Base-by-base conservation (phyloP, 768 basidiomycete genomes). In the Kwoniella sp. region DNA sequence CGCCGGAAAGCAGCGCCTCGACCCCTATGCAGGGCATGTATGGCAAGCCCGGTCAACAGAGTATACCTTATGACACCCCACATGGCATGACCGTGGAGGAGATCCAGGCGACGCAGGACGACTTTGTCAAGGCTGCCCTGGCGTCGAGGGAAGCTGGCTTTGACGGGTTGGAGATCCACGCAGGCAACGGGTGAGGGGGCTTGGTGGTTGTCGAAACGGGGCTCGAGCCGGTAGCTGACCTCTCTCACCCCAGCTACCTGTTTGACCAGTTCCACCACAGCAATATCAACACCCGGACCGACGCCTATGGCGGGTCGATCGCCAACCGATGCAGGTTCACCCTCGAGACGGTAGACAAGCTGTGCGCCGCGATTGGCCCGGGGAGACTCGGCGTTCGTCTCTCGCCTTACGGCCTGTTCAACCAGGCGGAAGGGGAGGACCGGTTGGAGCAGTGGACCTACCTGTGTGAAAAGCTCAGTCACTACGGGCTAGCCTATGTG, bases 81-180 rank as follows among this genome's bases (percentile, higher is more conserved):
- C 50, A 53, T 29, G 57, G 49, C 22, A 63, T 71, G 63, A 60
- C 57, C 12, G 28, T 46, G n/a, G 61, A 63, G 38, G 69, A 68
- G 36, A 71, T 68, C 15, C 25, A 37, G 29, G 27, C 39, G 27
- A 60, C 55, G 12, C 52, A 59, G 12, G 53, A 37, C 8, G 59
- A 63, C 29, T 81, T 73, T 69, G 78, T 74, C 46, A 58, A 76
- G 46, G 79, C 80, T 1, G 80, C 80, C 1, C 47, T 75, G 26
- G 79, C 79, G 39, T 80, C 80, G 1, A 79, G 79, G 38, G 73
- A 75, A 45, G 79, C 80, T n/a, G 82, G 81, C 2, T 82, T 81
- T 59, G 81, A 83, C 57, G 81, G 81, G 4, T 77, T 81, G 23
- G 80, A 82, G 70, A 57, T 67, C 19, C 65, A 67, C 25, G 59